phyloP scores from a whole-genome alignment of 2,329 filamentous ascomycete species.

The Hymenoscyphus repandus region DNA sequence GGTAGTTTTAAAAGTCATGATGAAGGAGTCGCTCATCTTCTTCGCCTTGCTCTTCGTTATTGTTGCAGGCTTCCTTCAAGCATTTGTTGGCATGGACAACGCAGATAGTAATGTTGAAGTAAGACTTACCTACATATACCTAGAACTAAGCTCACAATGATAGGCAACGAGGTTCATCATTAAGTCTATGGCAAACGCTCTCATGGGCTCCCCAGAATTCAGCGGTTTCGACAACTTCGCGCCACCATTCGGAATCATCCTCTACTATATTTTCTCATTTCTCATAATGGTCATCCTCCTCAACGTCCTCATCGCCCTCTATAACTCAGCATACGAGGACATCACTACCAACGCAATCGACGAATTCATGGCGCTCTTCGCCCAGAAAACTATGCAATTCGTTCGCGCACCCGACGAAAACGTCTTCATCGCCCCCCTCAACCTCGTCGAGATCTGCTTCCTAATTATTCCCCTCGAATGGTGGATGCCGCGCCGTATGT shows the following conservation, averaged over 20 bases:
- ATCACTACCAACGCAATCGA: constrained; percentile 81
- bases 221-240: constrained; percentile 82
- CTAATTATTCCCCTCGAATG: constrained; percentile 83
- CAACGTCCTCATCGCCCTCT: constrained; percentile 94
- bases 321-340: constrained; percentile 91
- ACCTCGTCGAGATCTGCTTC: constrained; percentile 80
- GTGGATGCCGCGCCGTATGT: constrained; percentile 76
- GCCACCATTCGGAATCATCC: constrained; percentile 85
- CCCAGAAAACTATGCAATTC: constrained; percentile 94
- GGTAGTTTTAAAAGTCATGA: constrained; percentile 91
- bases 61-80: constrained; percentile 82
- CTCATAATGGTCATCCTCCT: constrained; percentile 91
- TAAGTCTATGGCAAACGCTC: constrained; percentile 78
- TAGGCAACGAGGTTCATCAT: constrained; percentile 67
- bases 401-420: constrained; percentile 96
- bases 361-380: constrained; percentile 90
- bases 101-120: constrained; percentile 61
- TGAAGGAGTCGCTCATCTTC: constrained; percentile 92
- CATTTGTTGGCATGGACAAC: constrained; percentile 86
- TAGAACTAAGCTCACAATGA: neutral
- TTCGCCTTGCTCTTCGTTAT: constrained; percentile 86
- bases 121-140: neutral
- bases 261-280: constrained; percentile 98
- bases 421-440: constrained; percentile 94
- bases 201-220: constrained; percentile 92